Evolutionary conservation across 2,329 filamentous ascomycete genomes (phyloP).

Genomic region (Ophiostoma triangulosporum): DNA sequence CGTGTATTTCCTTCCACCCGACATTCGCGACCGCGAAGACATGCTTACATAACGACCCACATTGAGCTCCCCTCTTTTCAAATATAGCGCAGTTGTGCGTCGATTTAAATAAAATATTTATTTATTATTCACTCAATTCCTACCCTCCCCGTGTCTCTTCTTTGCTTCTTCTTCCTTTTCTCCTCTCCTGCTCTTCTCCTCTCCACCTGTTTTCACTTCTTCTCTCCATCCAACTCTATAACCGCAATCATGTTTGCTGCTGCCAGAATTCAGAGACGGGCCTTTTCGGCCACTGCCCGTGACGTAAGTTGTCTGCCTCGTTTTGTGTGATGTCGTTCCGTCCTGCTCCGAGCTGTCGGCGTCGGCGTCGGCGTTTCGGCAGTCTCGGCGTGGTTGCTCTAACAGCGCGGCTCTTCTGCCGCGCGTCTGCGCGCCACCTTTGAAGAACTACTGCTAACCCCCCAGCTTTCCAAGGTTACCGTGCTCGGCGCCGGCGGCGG

Average conservation of each 20-base stretch:
- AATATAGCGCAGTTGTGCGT: conserved; percentile 4
- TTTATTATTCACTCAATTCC: not conserved
- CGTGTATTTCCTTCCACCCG: not conserved
- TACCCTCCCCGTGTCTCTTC: conserved; percentile 1
- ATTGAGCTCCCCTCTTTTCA: not conserved
- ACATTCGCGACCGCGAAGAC: not conserved
- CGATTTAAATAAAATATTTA: conserved; percentile 3
- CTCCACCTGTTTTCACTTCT: conserved; percentile 3
- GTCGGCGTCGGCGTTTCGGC: not conserved
- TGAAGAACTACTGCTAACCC: not conserved
- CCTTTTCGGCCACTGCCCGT: conserved; percentile 68
- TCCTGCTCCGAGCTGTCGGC: not conserved
- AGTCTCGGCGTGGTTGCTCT: not conserved
- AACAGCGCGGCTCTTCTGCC: conserved; percentile 5
- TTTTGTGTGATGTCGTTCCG: not conserved
- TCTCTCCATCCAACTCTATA: conserved; percentile 3
- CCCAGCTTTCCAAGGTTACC: conserved; percentile 79
- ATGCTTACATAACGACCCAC: not conserved
- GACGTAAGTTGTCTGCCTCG: conserved; percentile 41
- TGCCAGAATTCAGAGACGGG: conserved; percentile 57
- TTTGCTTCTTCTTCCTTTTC: conserved; percentile 6
- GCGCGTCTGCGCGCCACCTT: too few relatives aligned
- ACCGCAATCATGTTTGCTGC: conserved; percentile 60
- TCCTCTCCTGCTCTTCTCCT: not conserved
- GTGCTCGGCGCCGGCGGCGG: conserved; percentile 94